Percentiles rank a stretch among this genome's conserved stretches.
phyloP scores from a whole-genome alignment of 78 protist genomes.

The Chrysochromulina parva region DNA sequence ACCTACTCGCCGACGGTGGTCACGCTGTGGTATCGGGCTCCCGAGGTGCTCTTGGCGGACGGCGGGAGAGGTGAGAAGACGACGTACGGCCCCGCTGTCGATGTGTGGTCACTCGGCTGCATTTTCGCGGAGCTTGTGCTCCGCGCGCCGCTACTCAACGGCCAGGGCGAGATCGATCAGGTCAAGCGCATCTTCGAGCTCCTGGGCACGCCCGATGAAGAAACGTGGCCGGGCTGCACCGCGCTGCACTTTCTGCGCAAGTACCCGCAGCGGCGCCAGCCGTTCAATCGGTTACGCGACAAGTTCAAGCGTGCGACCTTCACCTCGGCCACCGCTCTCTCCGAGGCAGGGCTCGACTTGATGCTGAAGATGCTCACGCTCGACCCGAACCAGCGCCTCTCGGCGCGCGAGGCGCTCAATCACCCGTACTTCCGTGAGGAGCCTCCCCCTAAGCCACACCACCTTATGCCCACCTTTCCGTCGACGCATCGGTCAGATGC shows the following conservation, averaged over 20 bases:
- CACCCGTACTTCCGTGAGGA: too few species aligned
- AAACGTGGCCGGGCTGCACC: not conserved
- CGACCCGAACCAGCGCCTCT: too few species aligned
- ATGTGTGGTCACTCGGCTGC: slow-evolving; percentile 87
- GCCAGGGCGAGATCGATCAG: slow-evolving; percentile 31
- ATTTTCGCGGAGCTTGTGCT: slow-evolving; percentile 81
- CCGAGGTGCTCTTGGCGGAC: slow-evolving; percentile 41
- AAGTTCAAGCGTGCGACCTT: not conserved
- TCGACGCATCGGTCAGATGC: too few species aligned
- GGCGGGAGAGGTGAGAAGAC: not conserved
- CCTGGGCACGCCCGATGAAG: not conserved
- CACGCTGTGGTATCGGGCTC: slow-evolving; percentile 38
- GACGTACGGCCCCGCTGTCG: slow-evolving; percentile 36
- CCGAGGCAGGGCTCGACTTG: too few species aligned
- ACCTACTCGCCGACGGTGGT: slow-evolving; percentile 35
- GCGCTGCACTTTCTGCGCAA: too few species aligned
- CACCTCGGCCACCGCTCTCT: too few species aligned
- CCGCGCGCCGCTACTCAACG: slow-evolving; percentile 11
- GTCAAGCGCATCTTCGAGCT: not conserved
- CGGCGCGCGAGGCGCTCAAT: too few species aligned
- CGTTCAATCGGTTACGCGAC: slow-evolving; percentile 26
- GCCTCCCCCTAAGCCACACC: too few species aligned
- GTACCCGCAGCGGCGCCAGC: not conserved
- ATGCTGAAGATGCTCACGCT: too few species aligned
- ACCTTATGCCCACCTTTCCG: too few species aligned